Conservation (phyloP, 768 basidiomycete species). For the Tephrocybe sp. region DNA sequence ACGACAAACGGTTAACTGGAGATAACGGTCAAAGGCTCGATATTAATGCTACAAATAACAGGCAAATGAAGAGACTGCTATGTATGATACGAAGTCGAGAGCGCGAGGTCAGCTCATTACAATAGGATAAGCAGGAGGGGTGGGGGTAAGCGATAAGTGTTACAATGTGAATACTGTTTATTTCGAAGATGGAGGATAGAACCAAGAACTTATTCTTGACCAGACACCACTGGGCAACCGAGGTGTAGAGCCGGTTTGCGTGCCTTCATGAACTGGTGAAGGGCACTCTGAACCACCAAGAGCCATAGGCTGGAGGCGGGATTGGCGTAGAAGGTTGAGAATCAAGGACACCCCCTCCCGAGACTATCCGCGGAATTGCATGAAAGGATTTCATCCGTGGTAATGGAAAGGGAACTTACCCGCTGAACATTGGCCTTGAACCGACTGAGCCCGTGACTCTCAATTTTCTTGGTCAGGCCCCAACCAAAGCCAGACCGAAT, state of each 20-base stretch:
- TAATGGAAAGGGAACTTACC: conserved; percentile 38
- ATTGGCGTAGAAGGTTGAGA: conserved; percentile 73
- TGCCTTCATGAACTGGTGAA: conserved; percentile 14
- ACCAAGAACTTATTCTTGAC: conserved; percentile 43
- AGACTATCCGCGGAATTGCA: conserved; percentile 45
- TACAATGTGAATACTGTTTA: conserved; percentile 11
- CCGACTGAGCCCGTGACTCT: conserved; percentile 77
- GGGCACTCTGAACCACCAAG: conserved; percentile 33
- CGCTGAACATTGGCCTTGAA: conserved; percentile 88
- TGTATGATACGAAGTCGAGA: not conserved
- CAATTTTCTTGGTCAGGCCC: conserved; percentile 84
- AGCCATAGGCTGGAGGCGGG: conserved; percentile 61
- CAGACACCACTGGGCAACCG: conserved; percentile 25
- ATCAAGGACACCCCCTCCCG: conserved; percentile 87
- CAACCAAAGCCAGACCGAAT: conserved; percentile 90
- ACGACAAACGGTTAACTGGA: too few relatives aligned
- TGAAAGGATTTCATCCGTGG: not conserved
- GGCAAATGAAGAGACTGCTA: conserved; percentile 5
- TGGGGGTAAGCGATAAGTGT: conserved; percentile 6
- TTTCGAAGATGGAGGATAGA: conserved; percentile 28
- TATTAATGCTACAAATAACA: conserved; percentile 8
- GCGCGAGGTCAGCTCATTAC: conserved; percentile 2
- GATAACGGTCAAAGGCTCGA: not conserved
- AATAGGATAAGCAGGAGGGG: conserved; percentile 9
- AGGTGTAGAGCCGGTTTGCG: conserved; percentile 8